Conservation (phyloP, 768 basidiomycete genomes). For the Ramaria sp. region DNA sequence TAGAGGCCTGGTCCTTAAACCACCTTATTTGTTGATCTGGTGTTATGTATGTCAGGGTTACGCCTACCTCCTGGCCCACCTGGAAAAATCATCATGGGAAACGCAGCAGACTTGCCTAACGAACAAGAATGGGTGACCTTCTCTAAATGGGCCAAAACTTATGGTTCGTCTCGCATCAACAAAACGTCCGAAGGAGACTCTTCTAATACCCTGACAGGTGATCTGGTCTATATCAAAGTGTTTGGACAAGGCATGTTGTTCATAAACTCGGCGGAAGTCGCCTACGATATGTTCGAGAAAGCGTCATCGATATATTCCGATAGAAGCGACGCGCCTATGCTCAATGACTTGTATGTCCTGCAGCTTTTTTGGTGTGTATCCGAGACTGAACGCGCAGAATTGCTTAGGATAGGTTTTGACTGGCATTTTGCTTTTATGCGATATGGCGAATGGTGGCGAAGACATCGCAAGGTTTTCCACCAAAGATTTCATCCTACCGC, state of each 20-base stretch:
- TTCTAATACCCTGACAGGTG: slow-evolving; percentile 4
- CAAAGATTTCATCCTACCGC: slow-evolving; percentile 24
- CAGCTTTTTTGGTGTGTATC: neutral
- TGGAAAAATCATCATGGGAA: slow-evolving; percentile 18
- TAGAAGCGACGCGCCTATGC: slow-evolving; percentile 11
- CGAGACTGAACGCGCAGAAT: neutral
- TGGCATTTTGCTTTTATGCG: slow-evolving; percentile 25
- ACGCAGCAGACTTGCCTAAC: slow-evolving; percentile 15
- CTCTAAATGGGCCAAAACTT: slow-evolving; percentile 14
- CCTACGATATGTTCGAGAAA: slow-evolving; percentile 20
- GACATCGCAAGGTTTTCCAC: slow-evolving; percentile 26
- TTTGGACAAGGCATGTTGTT: slow-evolving; percentile 11
- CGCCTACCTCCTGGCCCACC: slow-evolving; percentile 21
- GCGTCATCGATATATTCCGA: slow-evolving; percentile 21
- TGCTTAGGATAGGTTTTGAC: slow-evolving; percentile 26
- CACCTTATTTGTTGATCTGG: too few species aligned
- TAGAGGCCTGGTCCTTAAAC: too few species aligned
- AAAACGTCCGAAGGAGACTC: neutral
- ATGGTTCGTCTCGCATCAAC: slow-evolving; percentile 11
- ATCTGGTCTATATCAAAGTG: slow-evolving; percentile 4
- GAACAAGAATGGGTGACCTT: slow-evolving; percentile 16
- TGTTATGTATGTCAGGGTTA: neutral
- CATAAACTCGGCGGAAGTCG: slow-evolving; percentile 18
- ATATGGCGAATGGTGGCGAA: slow-evolving; percentile 28
- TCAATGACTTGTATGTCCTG: slow-evolving; percentile 2